Conservation (phyloP, 768 basidiomycete genomes). For the Boletus rufocinnamomeus region DNA sequence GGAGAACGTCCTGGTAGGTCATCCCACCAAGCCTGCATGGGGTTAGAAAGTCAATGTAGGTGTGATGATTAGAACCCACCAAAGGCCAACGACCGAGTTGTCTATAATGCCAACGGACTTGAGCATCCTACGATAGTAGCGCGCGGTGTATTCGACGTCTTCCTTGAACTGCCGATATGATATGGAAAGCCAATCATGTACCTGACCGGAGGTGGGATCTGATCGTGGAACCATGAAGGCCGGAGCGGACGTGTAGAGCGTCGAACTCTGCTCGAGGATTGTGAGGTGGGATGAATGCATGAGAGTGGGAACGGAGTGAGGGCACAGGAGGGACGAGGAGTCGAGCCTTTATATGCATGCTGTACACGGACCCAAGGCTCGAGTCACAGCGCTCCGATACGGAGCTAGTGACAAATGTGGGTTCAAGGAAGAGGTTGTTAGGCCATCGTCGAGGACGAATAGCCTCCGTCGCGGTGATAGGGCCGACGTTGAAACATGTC, state of each 20-base stretch:
- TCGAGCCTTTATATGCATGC: slow-evolving; percentile 36
- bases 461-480: slow-evolving; percentile 38
- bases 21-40: slow-evolving; percentile 66
- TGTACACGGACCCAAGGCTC: slow-evolving; percentile 20
- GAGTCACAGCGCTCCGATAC: slow-evolving; percentile 31
- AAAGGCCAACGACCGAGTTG: slow-evolving; percentile 69
- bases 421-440: slow-evolving; percentile 30
- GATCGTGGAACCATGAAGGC: slow-evolving; percentile 63
- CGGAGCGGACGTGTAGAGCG: slow-evolving; percentile 47
- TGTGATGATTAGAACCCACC: slow-evolving; percentile 46
- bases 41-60: slow-evolving; percentile 12
- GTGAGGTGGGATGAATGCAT: slow-evolving; percentile 57
- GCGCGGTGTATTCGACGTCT: slow-evolving; percentile 67
- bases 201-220: slow-evolving; percentile 43
- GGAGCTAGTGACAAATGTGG: slow-evolving; percentile 33
- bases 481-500: slow-evolving; percentile 37
- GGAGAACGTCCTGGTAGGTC: slow-evolving; percentile 68
- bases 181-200: slow-evolving; percentile 59
- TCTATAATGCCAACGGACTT: slow-evolving; percentile 45
- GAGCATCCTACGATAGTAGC: slow-evolving; percentile 61
- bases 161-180: slow-evolving; percentile 63
- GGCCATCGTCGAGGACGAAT: slow-evolving; percentile 29
- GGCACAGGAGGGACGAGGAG: slow-evolving; percentile 5
- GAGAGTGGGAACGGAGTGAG: slow-evolving; percentile 10
- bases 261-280: slow-evolving; percentile 58